Conservation (phyloP, 2,329 filamentous ascomycete species). For the Chaetoscypha palmicola region DNA sequence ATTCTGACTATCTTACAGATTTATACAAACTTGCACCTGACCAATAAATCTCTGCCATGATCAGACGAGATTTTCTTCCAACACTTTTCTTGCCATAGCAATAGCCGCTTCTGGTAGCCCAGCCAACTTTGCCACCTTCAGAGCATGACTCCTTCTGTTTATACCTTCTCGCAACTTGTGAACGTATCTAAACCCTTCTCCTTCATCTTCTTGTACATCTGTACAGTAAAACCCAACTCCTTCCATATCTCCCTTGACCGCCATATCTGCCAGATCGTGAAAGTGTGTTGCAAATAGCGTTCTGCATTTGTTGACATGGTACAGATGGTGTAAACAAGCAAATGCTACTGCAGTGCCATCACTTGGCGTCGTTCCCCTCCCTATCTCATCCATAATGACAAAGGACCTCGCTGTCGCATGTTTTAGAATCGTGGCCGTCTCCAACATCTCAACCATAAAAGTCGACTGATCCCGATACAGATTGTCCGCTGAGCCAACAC, state of each 20-base stretch:
- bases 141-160: slow-evolving; percentile 80
- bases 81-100: slow-evolving; percentile 45
- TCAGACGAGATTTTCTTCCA: slow-evolving; percentile 20
- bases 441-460: slow-evolving; percentile 99
- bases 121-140: slow-evolving; percentile 88
- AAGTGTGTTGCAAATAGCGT: slow-evolving; percentile 95
- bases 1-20: slow-evolving; percentile 49
- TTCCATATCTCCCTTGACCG: slow-evolving; percentile 43
- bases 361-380: slow-evolving; percentile 85
- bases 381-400: slow-evolving; percentile 98
- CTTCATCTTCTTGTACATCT: slow-evolving; percentile 67
- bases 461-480: slow-evolving; percentile 93
- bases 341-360: slow-evolving; percentile 88
- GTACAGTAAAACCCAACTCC: slow-evolving; percentile 63
- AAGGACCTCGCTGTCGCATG: slow-evolving; percentile 78
- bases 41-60: not conserved
- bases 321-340: slow-evolving; percentile 79
- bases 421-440: slow-evolving; percentile 84
- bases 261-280: slow-evolving; percentile 75
- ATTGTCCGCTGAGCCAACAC: slow-evolving; percentile 89
- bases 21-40: too few species aligned
- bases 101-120: slow-evolving; percentile 71
- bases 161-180: slow-evolving; percentile 76
- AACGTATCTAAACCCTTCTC: slow-evolving; percentile 73
- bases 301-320: slow-evolving; percentile 68